Percentiles rank a stretch among this genome's conserved stretches.
These are phyloP conservation scores for Pythium phragmitis DNA, from an alignment of 352 stramenopile genomes.

Conservation along the genomic window DNA sequence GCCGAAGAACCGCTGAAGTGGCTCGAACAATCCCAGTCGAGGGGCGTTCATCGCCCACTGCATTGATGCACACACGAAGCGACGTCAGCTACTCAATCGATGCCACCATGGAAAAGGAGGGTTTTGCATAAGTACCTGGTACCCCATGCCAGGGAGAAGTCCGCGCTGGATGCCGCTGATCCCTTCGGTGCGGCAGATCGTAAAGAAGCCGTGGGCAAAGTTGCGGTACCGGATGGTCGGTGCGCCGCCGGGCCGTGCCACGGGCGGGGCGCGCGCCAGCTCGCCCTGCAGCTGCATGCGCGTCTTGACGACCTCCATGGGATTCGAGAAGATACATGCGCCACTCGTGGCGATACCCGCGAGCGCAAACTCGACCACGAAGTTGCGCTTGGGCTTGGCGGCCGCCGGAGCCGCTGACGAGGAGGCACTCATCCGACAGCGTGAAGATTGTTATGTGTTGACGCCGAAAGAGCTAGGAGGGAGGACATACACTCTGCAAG, in stretches of 20 bases:
- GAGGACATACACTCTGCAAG: too few species aligned
- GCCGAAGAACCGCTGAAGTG: constrained; percentile 75
- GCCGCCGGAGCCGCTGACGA: background rate
- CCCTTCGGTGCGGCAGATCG: constrained; percentile 75
- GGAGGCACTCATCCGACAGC: constrained; percentile 1
- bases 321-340: constrained; percentile 79
- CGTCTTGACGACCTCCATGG: constrained; percentile 91
- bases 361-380: constrained; percentile 72
- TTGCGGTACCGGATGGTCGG: constrained; percentile 73
- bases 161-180: constrained; percentile 78
- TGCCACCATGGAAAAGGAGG: background rate
- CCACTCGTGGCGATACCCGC: constrained; percentile 62
- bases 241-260: constrained; percentile 28
- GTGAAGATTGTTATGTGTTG: background rate
- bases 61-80: too few species aligned
- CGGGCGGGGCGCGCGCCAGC: constrained; percentile 44
- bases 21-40: constrained; percentile 75
- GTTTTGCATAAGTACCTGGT: constrained; percentile 42
- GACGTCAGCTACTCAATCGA: too few species aligned
- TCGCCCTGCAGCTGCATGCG: constrained; percentile 89
- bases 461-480: too few species aligned
- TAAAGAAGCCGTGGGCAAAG: constrained; percentile 86
- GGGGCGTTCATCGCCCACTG: constrained; percentile 80
- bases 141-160: constrained; percentile 72
- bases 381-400: constrained; percentile 36